These are phyloP conservation scores for Mycena sanguinolenta DNA, from an alignment of 768 basidiomycete genomes.

Conservation along the genomic window DNA sequence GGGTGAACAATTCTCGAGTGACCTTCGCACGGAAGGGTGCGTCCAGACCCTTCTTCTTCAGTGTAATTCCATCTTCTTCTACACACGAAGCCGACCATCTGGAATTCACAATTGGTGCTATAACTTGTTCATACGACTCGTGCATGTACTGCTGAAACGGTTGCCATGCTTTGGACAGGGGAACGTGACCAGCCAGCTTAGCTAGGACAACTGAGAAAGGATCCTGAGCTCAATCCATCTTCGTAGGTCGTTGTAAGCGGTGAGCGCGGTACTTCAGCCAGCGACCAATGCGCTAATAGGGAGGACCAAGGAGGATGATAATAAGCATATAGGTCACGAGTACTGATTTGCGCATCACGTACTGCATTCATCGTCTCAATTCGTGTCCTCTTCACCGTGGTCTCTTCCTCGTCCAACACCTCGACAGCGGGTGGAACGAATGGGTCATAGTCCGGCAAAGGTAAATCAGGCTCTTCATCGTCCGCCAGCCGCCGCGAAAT, in stretches of 20 bases:
- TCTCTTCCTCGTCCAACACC: too few relatives aligned
- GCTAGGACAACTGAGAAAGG: slow-evolving; percentile 4
- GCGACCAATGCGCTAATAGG: too few relatives aligned
- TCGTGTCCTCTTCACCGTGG: too few relatives aligned
- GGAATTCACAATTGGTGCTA: background rate
- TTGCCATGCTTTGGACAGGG: slow-evolving; percentile 2
- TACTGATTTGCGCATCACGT: too few relatives aligned
- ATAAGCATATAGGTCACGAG: too few relatives aligned
- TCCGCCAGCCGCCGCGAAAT: slow-evolving; percentile 2
- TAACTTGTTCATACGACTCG: slow-evolving; percentile 8
- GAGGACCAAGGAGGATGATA: too few relatives aligned
- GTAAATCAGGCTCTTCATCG: too few relatives aligned
- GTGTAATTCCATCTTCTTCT: background rate
- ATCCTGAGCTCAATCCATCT: background rate
- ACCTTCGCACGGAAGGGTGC: background rate
- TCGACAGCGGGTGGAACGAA: too few relatives aligned
- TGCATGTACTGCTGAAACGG: slow-evolving; percentile 25
- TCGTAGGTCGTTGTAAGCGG: too few relatives aligned
- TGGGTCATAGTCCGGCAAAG: too few relatives aligned
- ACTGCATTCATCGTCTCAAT: too few relatives aligned
- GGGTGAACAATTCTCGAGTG: slow-evolving; percentile 10
- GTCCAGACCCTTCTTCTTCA: background rate
- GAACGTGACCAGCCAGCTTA: slow-evolving; percentile 5
- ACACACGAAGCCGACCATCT: background rate
- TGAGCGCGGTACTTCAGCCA: too few relatives aligned